Percentiles rank a stretch among this genome's conserved stretches.
Evolutionary conservation across 352 stramenopile genomes (phyloP).

Genomic region (Pythium folliculosum): DNA sequence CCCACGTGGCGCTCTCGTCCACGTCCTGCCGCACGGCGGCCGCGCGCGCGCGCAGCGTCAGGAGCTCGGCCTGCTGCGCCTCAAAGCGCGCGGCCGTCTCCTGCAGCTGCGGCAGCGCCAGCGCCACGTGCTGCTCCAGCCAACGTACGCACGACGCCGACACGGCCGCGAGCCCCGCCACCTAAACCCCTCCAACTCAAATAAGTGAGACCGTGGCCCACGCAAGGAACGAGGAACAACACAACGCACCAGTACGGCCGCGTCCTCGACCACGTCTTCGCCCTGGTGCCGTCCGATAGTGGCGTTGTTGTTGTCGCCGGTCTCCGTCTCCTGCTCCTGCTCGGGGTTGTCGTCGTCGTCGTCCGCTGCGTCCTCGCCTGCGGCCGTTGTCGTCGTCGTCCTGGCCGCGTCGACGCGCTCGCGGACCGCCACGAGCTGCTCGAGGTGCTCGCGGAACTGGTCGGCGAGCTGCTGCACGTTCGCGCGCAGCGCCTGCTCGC

Average conservation of each 20-base stretch:
- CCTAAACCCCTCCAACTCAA: conserved; percentile 15
- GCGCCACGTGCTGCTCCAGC: conserved; percentile 51
- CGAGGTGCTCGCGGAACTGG: conserved; percentile 54
- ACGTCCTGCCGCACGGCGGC: conserved; percentile 27
- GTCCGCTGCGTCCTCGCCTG: conserved; percentile 2
- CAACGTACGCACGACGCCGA: conserved; percentile 56
- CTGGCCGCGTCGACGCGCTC: conserved; percentile 39
- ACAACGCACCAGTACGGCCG: conserved; percentile 18
- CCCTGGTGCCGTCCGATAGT: neutral
- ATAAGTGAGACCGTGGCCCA: neutral
- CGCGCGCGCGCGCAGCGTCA: conserved; percentile 37
- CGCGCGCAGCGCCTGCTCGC: conserved; percentile 26
- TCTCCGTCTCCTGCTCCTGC: neutral
- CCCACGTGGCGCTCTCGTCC: conserved; percentile 29
- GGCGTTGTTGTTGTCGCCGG: neutral
- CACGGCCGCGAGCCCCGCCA: conserved; percentile 45
- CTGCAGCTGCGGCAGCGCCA: conserved; percentile 50
- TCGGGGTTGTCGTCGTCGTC: neutral
- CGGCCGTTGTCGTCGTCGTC: neutral
- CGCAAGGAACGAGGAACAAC: neutral
- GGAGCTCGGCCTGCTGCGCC: conserved; percentile 47
- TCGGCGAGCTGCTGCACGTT: conserved; percentile 49
- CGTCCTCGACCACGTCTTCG: conserved; percentile 11
- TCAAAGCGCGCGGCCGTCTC: conserved; percentile 50
- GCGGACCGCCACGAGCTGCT: conserved; percentile 58